These are phyloP conservation scores for Coemansia sp. DNA, from an alignment of 192 early-diverging fungal species.

Conservation along the genomic window DNA sequence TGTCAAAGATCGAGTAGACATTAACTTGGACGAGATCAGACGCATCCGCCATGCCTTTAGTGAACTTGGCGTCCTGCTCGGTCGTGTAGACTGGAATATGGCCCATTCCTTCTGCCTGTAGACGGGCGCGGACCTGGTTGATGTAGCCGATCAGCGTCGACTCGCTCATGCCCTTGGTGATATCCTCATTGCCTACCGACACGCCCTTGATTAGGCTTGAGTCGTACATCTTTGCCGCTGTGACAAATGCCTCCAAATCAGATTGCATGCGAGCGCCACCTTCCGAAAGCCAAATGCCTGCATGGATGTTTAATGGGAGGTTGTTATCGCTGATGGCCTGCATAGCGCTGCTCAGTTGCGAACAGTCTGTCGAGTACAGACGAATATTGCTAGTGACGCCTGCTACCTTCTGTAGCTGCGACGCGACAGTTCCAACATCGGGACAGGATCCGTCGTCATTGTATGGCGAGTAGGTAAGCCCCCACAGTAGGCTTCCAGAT, in stretches of 20 bases:
- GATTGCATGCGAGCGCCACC: slow-evolving; percentile 32
- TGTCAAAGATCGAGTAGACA: slow-evolving; percentile 48
- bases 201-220: slow-evolving; percentile 36
- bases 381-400: slow-evolving; percentile 41
- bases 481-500: slow-evolving; percentile 32
- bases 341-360: slow-evolving; percentile 34
- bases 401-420: slow-evolving; percentile 33
- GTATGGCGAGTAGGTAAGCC: slow-evolving; percentile 48
- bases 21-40: slow-evolving; percentile 52
- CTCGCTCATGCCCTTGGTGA: slow-evolving; percentile 44
- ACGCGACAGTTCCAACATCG: slow-evolving; percentile 20
- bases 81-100: slow-evolving; percentile 47
- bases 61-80: slow-evolving; percentile 42
- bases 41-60: slow-evolving; percentile 21
- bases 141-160: slow-evolving; percentile 42
- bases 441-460: slow-evolving; percentile 51
- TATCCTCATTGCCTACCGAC: slow-evolving; percentile 50
- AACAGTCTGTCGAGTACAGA: slow-evolving; percentile 52
- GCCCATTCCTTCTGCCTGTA: slow-evolving; percentile 43
- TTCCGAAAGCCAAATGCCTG: slow-evolving; percentile 44
- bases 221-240: slow-evolving; percentile 34
- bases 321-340: slow-evolving; percentile 37
- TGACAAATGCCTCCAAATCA: slow-evolving; percentile 42
- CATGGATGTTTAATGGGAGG: slow-evolving; percentile 31
- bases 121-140: slow-evolving; percentile 38